Evolutionary conservation across 2,329 filamentous ascomycete species (phyloP).

Genomic region (Falciphora oryzae): DNA sequence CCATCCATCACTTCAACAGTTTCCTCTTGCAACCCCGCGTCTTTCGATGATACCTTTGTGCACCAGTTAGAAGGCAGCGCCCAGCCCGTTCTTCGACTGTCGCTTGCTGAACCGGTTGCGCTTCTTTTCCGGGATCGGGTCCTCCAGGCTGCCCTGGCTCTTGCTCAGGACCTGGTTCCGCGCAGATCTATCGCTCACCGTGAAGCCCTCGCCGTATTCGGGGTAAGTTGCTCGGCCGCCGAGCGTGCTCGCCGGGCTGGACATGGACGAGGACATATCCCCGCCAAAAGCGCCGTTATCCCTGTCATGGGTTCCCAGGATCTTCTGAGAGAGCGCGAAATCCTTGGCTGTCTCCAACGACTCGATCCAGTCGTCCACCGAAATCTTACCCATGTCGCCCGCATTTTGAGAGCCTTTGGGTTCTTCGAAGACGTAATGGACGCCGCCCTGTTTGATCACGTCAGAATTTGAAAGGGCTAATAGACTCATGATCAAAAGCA

Average conservation of each 20-base stretch:
- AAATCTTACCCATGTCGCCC: slow-evolving; percentile 57
- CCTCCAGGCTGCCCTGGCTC: slow-evolving; percentile 48
- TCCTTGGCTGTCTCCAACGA: slow-evolving; percentile 81
- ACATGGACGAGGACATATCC: slow-evolving; percentile 64
- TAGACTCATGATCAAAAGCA: not conserved
- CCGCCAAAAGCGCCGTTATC: slow-evolving; percentile 52
- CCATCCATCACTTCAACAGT: not conserved
- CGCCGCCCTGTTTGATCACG: slow-evolving; percentile 60
- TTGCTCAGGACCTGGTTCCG: slow-evolving; percentile 52
- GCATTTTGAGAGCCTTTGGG: slow-evolving; percentile 62
- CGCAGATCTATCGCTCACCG: slow-evolving; percentile 45
- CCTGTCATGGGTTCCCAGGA: slow-evolving; percentile 57
- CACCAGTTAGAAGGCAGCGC: slow-evolving; percentile 65
- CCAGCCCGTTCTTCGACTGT: slow-evolving; percentile 90
- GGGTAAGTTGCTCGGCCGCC: slow-evolving; percentile 51
- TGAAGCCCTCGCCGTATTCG: slow-evolving; percentile 42
- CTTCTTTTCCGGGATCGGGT: slow-evolving; percentile 36
- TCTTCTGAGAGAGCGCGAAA: slow-evolving; percentile 69
- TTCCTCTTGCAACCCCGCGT: not conserved
- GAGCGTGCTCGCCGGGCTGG: slow-evolving; percentile 71
- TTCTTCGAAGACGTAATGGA: slow-evolving; percentile 91
- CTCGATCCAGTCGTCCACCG: slow-evolving; percentile 89
- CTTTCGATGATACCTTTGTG: not conserved
- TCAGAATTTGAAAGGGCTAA: not conserved
- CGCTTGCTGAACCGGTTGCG: slow-evolving; percentile 79